A percentile compares a stretch with the other conserved stretches of the same genome.
These are phyloP conservation scores for Acanthamoeba lenticulata DNA, from an alignment of 208 protist species.

Conservation along the genomic window DNA sequence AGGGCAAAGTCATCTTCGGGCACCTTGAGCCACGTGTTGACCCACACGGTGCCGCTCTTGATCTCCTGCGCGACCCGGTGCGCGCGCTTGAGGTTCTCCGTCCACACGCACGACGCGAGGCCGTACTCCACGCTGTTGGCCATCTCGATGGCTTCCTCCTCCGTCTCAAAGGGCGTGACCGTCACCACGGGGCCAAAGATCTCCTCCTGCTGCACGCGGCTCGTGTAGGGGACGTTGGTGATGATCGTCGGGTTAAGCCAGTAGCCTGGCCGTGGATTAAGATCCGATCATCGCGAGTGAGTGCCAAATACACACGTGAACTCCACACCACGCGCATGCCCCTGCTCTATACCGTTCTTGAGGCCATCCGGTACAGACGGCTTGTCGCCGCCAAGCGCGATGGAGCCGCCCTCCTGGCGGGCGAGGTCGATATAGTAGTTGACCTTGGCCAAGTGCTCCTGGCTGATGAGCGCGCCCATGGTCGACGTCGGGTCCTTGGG, in stretches of 20 bases:
- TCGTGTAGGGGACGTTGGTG: slow-evolving; percentile 23
- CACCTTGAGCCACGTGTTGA: slow-evolving; percentile 82
- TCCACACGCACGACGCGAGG: slow-evolving; percentile 82
- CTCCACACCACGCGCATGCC: neutral
- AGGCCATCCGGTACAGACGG: neutral
- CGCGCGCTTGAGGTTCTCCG: slow-evolving; percentile 71
- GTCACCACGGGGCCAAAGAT: slow-evolving; percentile 81
- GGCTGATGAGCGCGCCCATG: slow-evolving; percentile 77
- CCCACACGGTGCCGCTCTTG: slow-evolving; percentile 80
- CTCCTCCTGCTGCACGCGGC: slow-evolving; percentile 76
- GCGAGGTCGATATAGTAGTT: slow-evolving; percentile 79
- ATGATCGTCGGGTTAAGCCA: slow-evolving; percentile 81
- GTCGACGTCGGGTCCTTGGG: slow-evolving; percentile 48
- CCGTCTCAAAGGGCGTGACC: slow-evolving; percentile 74
- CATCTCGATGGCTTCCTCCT: slow-evolving; percentile 77
- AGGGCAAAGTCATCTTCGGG: no score
- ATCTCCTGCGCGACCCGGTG: slow-evolving; percentile 76
- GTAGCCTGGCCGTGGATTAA: slow-evolving; percentile 69
- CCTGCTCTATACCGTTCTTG: neutral
- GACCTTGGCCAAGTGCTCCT: slow-evolving; percentile 79
- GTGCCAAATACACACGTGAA: no score
- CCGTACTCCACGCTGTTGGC: slow-evolving; percentile 86
- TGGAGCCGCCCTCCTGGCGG: slow-evolving; percentile 77
- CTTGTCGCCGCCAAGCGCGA: slow-evolving; percentile 75
- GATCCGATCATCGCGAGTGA: neutral